These are phyloP conservation scores for Harringtonia aguacate DNA, from an alignment of 2,329 filamentous ascomycete genomes.

Conservation along the genomic window DNA sequence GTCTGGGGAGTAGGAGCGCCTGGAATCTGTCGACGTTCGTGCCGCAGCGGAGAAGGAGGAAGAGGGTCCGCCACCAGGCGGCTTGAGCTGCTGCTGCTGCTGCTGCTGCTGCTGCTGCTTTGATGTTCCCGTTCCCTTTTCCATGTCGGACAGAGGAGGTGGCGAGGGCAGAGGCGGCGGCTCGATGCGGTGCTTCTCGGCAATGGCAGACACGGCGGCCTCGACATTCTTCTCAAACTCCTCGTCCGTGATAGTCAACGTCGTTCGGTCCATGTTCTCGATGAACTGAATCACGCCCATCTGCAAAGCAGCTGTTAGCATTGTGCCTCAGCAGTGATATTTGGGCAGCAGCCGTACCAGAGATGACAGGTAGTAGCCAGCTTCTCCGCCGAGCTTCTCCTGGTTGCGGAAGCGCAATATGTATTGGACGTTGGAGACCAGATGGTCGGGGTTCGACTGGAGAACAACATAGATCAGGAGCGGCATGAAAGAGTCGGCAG, in stretches of 20 bases:
- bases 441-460: slow-evolving; percentile 85
- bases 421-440: slow-evolving; percentile 97
- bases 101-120: slow-evolving; percentile 8
- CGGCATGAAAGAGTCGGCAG: slow-evolving; percentile 91
- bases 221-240: slow-evolving; percentile 98
- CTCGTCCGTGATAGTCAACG: slow-evolving; percentile 83
- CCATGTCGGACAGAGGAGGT: slow-evolving; percentile 36
- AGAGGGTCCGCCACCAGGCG: slow-evolving; percentile 37
- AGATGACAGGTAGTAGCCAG: slow-evolving; percentile 94
- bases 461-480: slow-evolving; percentile 92
- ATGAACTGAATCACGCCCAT: slow-evolving; percentile 96
- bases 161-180: slow-evolving; percentile 30
- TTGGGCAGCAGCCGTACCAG: slow-evolving; percentile 40
- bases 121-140: too few species aligned
- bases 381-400: slow-evolving; percentile 94
- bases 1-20: slow-evolving; percentile 19
- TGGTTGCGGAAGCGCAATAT: slow-evolving; percentile 95
- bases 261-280: slow-evolving; percentile 90
- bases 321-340: background rate
- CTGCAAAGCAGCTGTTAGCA: slow-evolving; percentile 26
- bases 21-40: slow-evolving; percentile 32
- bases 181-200: slow-evolving; percentile 65
- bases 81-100: slow-evolving; percentile 11
- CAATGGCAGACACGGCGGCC: slow-evolving; percentile 87
- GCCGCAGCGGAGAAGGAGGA: slow-evolving; percentile 8